Evolutionary conservation across 2,329 filamentous ascomycete species (phyloP).

Genomic region (Tolypocladium amazonense): DNA sequence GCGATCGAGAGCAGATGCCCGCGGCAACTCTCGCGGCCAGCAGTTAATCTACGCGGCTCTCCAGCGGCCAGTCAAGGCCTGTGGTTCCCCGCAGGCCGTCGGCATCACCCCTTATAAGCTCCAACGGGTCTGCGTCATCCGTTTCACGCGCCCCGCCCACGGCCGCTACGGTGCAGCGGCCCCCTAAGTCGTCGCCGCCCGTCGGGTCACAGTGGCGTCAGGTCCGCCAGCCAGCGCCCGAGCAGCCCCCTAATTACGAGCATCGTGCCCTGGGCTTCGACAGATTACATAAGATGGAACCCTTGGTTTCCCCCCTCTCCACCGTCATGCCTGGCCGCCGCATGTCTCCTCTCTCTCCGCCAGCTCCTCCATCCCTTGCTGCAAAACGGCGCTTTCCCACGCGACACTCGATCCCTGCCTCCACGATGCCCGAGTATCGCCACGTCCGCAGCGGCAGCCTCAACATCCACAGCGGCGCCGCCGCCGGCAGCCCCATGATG

Average conservation of each 20-base stretch:
- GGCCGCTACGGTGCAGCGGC: not conserved
- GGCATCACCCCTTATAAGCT: not conserved
- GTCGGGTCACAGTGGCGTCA: not conserved
- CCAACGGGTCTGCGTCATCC: not conserved
- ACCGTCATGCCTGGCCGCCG: not conserved
- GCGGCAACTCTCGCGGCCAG: not conserved
- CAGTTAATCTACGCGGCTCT: not conserved
- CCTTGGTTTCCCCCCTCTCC: not conserved
- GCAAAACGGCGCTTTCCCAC: constrained; percentile 1
- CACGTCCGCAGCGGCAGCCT: constrained; percentile 49
- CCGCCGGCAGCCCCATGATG: constrained; percentile 14
- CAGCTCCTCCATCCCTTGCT: not conserved
- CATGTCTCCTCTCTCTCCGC: not conserved
- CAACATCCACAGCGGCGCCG: constrained; percentile 31
- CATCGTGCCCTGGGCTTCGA: not conserved
- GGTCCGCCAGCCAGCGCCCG: not conserved
- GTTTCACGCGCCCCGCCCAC: not conserved
- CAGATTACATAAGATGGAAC: constrained; percentile 1
- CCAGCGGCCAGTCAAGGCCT: not conserved
- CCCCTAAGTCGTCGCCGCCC: not conserved
- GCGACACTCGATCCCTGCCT: constrained; percentile 3
- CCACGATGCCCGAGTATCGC: constrained; percentile 39
- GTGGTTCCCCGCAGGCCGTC: not conserved
- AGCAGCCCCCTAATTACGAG: not conserved
- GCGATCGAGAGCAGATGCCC: not conserved